Conservation (phyloP, 2,329 filamentous ascomycete species). For the Zopfia rhizophila region DNA sequence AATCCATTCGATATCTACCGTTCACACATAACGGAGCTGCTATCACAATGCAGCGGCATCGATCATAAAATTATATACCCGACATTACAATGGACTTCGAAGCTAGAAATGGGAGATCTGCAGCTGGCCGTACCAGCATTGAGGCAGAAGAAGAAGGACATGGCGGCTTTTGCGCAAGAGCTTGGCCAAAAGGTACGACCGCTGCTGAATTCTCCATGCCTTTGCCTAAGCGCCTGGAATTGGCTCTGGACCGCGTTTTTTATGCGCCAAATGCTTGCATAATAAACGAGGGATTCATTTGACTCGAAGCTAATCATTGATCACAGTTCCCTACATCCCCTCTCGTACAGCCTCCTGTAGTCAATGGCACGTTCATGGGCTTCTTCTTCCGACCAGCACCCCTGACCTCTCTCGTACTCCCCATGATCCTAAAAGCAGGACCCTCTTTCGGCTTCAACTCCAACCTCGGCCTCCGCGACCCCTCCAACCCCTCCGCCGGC, state of each 20-base stretch:
- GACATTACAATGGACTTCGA: conserved; percentile 79
- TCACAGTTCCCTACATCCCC: conserved; percentile 76
- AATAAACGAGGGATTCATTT: not conserved
- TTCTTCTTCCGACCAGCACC: conserved; percentile 82
- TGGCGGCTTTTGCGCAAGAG: conserved; percentile 65
- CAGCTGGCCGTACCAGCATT: conserved; percentile 82
- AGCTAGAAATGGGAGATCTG: conserved; percentile 84
- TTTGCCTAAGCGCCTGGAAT: not conserved
- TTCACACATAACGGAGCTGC: conserved; percentile 75
- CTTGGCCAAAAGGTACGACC: conserved; percentile 58
- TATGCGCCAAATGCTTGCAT: not conserved
- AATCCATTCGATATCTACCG: conserved; percentile 86
- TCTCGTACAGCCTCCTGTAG: conserved; percentile 75
- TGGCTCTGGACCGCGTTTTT: too few relatives aligned
- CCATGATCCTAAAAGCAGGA: conserved; percentile 72
- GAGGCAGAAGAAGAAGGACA: conserved; percentile 74
- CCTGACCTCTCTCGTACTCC: conserved; percentile 73
- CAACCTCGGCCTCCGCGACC: conserved; percentile 69
- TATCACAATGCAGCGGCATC: conserved; percentile 76
- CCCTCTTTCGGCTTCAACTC: conserved; percentile 71
- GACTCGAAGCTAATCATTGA: not conserved
- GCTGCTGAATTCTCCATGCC: not conserved
- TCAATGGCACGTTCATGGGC: conserved; percentile 75
- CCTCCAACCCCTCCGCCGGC: conserved; percentile 67
- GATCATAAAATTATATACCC: conserved; percentile 77